Evolutionary conservation across 1,284 basidiomycete species (phyloP).

Genomic region (Fomes fomentarius): DNA sequence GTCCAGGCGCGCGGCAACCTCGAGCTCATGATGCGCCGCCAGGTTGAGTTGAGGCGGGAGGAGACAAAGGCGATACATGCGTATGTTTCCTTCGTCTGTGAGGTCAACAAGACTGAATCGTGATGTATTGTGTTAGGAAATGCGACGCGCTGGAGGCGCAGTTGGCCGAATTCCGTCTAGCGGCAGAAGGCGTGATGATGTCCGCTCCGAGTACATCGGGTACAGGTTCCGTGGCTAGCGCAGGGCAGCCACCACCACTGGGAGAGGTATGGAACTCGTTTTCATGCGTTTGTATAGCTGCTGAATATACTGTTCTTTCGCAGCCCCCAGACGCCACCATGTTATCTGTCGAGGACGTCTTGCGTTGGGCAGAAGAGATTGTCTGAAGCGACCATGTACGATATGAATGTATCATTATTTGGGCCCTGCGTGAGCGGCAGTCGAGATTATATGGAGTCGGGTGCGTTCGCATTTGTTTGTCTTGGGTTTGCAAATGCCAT

Average conservation of each 20-base stretch:
- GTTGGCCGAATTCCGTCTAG: conserved; percentile 53
- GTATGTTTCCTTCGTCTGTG: conserved; percentile 43
- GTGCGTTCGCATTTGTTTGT: too few relatives aligned
- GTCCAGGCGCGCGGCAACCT: conserved; percentile 77
- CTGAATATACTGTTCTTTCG: neutral
- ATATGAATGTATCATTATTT: neutral
- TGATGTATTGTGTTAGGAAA: conserved; percentile 47
- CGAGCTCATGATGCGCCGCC: conserved; percentile 76
- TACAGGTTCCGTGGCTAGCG: neutral
- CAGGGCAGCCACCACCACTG: neutral
- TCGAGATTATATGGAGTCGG: too few relatives aligned
- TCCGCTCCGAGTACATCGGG: neutral
- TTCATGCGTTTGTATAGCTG: neutral
- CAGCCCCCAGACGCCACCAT: conserved; percentile 17
- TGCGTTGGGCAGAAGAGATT: conserved; percentile 66
- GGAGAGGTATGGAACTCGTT: neutral
- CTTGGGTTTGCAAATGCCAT: too few relatives aligned
- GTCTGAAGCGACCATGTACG: conserved; percentile 10
- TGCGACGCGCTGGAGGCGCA: conserved; percentile 69
- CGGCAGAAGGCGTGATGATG: conserved; percentile 32
- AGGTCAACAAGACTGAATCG: neutral
- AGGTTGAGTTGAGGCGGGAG: conserved; percentile 67
- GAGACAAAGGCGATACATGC: conserved; percentile 67
- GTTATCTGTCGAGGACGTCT: conserved; percentile 46
- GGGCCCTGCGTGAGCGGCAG: too few relatives aligned